These are phyloP conservation scores for Albifimbria verrucaria DNA, from an alignment of 2,329 filamentous ascomycete species.

Conservation along the genomic window DNA sequence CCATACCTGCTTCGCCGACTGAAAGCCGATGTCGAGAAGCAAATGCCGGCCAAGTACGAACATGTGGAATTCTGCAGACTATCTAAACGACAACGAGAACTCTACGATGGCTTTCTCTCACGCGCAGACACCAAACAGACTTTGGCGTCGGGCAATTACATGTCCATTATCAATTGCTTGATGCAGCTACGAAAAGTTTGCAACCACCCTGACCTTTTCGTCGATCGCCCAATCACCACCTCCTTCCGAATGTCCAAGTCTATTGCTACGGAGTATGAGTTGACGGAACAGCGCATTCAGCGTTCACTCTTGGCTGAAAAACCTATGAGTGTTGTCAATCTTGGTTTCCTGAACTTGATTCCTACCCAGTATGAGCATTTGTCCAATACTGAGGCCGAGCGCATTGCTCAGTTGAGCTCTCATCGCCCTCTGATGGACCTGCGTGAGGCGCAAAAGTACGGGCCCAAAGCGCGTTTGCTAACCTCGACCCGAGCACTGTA, in stretches of 20 bases:
- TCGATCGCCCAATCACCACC: constrained; percentile 93
- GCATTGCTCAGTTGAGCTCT: constrained; percentile 64
- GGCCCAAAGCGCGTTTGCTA: constrained; percentile 51
- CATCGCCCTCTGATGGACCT: constrained; percentile 68
- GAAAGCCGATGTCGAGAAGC: constrained; percentile 97
- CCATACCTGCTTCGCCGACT: constrained; percentile 87
- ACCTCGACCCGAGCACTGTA: constrained; percentile 63
- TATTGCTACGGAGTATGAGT: constrained; percentile 69
- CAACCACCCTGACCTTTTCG: constrained; percentile 96
- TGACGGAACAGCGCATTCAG: constrained; percentile 68
- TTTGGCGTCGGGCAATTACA: constrained; percentile 86
- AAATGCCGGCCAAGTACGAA: constrained; percentile 98
- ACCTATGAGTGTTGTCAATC: constrained; percentile 61
- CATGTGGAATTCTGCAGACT: constrained; percentile 94
- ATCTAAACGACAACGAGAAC: constrained; percentile 89
- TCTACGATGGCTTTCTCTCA: constrained; percentile 95
- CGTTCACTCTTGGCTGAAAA: constrained; percentile 60
- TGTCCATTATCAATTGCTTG: constrained; percentile 96
- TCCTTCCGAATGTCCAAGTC: constrained; percentile 90
- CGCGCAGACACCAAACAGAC: constrained; percentile 86
- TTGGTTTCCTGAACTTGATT: constrained; percentile 76
- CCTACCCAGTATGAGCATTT: constrained; percentile 68
- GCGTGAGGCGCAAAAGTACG: constrained; percentile 66
- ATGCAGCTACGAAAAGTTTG: constrained; percentile 98
- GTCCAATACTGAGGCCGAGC: constrained; percentile 50